Evolutionary conservation across 2,329 filamentous ascomycete species (phyloP), one percentile per base, ranked within the genome.

Genomic region (Sporothrix pallida): DNA sequence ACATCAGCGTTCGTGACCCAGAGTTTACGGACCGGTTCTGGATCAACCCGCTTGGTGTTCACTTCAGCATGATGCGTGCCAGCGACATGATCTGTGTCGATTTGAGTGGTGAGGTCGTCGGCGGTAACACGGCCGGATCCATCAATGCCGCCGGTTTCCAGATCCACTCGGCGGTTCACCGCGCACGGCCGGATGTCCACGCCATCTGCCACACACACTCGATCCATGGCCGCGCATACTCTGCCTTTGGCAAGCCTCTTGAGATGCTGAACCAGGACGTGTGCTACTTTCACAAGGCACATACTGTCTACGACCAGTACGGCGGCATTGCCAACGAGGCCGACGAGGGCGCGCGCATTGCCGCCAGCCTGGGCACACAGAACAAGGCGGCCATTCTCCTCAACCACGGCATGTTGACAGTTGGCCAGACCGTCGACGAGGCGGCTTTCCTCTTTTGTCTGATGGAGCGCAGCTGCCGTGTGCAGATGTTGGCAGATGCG

Each of bases 401-500:
- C 65, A 91, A 91, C 77, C 89, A 91, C 78, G 89, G 89, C 0
- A 79, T 91, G 17, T 77, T 91, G 69, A 90, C 88, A 0, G 87
- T 88, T 0, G 89, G 89, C 2, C 77, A 78, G 2, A 91, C 89
- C 0, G 88, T 91, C 4, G 89, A 91, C 76, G 89, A 91, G 79
- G 89, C 89, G 0, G 88, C 88, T 0, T 90, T 87, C 77, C 78
- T 90, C 37, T 90, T 89, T 78, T 85, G 85, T 1, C 80, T 87
- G n/a, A 85, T 90, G 81, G 89, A 91, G 83, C 88, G 17, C 88
- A 91, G 87, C 10, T 94, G 92, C 76, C 86, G 89, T 71, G 84
- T 91, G 10, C 92, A 94, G 79, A 79, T 91, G 60, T 80, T 85
- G 75, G 85, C 86, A 10, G 89, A 91, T 78, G 88, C 88, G 0